Base-by-base conservation (phyloP, 2,329 filamentous ascomycete species). In the Colletotrichum abscissum region DNA sequence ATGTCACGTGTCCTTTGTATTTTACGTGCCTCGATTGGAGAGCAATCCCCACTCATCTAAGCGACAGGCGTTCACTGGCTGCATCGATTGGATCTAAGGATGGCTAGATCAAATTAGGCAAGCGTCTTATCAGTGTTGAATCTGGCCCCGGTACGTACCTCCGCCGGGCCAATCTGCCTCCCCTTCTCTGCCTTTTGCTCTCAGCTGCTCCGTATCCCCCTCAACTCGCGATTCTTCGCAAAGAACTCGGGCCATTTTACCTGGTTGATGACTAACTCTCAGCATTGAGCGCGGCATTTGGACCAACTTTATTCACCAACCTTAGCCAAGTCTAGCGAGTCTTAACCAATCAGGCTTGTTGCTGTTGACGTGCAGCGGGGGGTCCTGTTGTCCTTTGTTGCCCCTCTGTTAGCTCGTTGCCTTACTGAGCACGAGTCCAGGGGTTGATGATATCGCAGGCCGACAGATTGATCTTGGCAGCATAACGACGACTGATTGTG, bases 241-340 rank as follows among this genome's bases (percentile, higher is more conserved):
- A 63, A 28, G 42, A n/a, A 30, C 19, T 55, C 57, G 54, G 54
- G 33, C 59, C 49, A 64, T 49, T 22, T 57, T 42, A 19, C 49
- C 24, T 46, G 49, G 60, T 26, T 33, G 67, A 63, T 69, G 63
- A 69, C 59, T 69, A 49, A 69, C 52, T 63, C 26, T 28, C 42
- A 63, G 19, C 60, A 24, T 28, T 42, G 26, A 52, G n/a, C n/a
- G n/a, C 26, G 26, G 30, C 38, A 22, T 28, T 24, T 19, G 3
- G 60, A 63, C 26, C 42, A 33, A 22, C 42, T 49, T 49, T 8
- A 7, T 19, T 49, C 19, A 30, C 54, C 54, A 56, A 56, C 54
- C 14, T 26, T 12, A 46, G 24, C 22, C 35, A 26, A 16, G 5
- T 7, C 2, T 16, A 19, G 16, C 14, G 22, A 28, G 26, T 6